Evolutionary conservation across 2,329 filamentous ascomycete species (phyloP).

Genomic region (Alternaria gansuensis): DNA sequence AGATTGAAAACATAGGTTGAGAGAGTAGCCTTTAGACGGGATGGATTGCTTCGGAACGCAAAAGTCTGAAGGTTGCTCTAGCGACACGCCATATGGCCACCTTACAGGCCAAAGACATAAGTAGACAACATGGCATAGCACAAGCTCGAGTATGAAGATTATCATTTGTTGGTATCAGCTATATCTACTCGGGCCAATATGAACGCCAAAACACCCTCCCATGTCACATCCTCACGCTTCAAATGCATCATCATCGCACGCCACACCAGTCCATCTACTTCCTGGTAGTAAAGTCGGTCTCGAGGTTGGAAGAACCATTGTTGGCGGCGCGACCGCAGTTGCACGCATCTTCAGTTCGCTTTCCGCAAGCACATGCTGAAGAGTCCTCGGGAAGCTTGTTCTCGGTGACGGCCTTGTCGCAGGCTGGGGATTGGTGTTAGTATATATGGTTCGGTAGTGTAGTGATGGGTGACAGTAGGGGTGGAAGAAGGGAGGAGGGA

Average conservation of each 20-base stretch:
- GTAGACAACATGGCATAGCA: neutral
- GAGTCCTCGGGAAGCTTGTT: conserved; percentile 70
- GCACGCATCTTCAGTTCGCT: conserved; percentile 71
- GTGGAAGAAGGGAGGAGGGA: neutral
- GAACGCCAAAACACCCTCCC: conserved; percentile 23
- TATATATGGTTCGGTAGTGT: neutral
- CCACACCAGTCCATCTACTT: conserved; percentile 38
- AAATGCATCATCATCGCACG: neutral
- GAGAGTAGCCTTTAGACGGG: no score
- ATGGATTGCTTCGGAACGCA: neutral
- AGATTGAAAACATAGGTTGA: no score
- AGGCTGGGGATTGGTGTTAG: conserved; percentile 56
- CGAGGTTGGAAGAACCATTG: conserved; percentile 69
- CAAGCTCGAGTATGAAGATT: neutral
- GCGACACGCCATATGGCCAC: neutral
- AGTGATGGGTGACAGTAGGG: no score
- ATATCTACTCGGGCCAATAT: neutral
- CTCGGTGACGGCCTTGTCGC: conserved; percentile 77
- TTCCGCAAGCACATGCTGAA: conserved; percentile 77
- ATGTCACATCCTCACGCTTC: conserved; percentile 19
- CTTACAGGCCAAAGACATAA: neutral
- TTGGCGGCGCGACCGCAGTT: conserved; percentile 81
- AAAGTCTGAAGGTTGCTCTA: neutral
- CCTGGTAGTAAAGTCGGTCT: conserved; percentile 88
- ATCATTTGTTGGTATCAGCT: neutral